Base-by-base conservation (phyloP, 140 eudicot species). In the Ambrosia hybrid region DNA sequence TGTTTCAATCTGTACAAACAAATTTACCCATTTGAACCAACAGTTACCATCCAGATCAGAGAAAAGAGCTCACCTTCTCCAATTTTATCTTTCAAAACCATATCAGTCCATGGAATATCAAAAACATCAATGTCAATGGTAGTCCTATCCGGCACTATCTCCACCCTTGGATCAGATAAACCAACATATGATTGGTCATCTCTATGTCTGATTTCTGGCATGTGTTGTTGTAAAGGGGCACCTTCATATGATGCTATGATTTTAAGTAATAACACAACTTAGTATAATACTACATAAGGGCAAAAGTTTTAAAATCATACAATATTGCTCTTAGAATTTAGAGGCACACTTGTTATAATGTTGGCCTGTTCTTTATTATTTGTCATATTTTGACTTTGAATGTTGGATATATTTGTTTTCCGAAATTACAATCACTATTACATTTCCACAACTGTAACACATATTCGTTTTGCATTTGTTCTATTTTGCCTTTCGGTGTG, bases 91-190 rank as follows among this genome's bases (percentile, higher is more conserved):
- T 83, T 87, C 51, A 93, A n/a, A 68, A 79, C 84, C 75, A 93
- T 84, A 81, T 93, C 97, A 63, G 76, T 77, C 98, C 98, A 93
- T 8, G 93, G 90, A 62, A 93, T 93, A 67, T 80, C 89, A 66
- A 93, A 79, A 81, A 87, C 97, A 66, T 93, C 98, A 51, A 85
- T 80, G 56, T 86, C 89, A 11, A 87, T 73, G 57, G 85, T 45
- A 62, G 67, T 30, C 67, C 76, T 76, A 68, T 72, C 67, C 70
- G 86, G 70, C 71, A 71, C 41, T 12, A 82, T 55, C 17, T 71
- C 75, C 78, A 74, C 67, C 62, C 69, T 85, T 70, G 82, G 81
- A 74, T 72, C 85, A 39, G 76, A 59, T 10, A 26, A 41, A 65
- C 76, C 55, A 37, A 46, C 59, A 81, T 34, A 36, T 39, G 83